A percentile compares a stretch with the other conserved stretches of the same genome.
phyloP scores from a whole-genome alignment of 2,329 filamentous ascomycete genomes.

The Pyricularia grisea region DNA sequence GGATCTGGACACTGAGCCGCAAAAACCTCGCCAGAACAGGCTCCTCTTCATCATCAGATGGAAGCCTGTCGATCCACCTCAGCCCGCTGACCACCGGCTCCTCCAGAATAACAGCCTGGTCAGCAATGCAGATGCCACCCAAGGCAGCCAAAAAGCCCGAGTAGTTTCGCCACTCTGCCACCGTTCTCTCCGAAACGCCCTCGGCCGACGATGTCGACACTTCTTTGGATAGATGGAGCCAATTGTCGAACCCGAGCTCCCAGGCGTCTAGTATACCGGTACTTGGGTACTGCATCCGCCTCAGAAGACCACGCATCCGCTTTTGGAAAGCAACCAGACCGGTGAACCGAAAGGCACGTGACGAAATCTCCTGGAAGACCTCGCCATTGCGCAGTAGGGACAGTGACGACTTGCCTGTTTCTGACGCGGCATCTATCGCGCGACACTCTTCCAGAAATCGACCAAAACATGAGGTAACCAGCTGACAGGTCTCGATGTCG shows the following conservation, averaged over 20 bases:
- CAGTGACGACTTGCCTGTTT: slow-evolving; percentile 38
- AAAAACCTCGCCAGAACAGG: slow-evolving; percentile 51
- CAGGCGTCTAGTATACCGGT: slow-evolving; percentile 59
- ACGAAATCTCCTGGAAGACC: slow-evolving; percentile 52
- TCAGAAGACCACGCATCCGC: slow-evolving; percentile 47
- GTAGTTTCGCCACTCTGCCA: slow-evolving; percentile 60
- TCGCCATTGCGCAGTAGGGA: slow-evolving; percentile 51
- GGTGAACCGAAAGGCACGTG: slow-evolving; percentile 55
- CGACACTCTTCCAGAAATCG: slow-evolving; percentile 53
- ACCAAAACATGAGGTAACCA: slow-evolving; percentile 52
- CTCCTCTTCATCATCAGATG: slow-evolving; percentile 51
- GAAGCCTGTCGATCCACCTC: slow-evolving; percentile 55
- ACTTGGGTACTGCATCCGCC: slow-evolving; percentile 52
- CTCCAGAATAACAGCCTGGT: slow-evolving; percentile 46
- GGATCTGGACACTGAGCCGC: slow-evolving; percentile 52
- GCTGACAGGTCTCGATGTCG: slow-evolving; percentile 55
- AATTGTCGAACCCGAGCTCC: slow-evolving; percentile 56
- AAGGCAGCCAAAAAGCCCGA: slow-evolving; percentile 60
- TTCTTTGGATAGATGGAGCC: slow-evolving; percentile 55
- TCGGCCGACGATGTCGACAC: slow-evolving; percentile 45
- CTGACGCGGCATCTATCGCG: slow-evolving; percentile 40
- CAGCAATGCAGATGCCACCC: slow-evolving; percentile 55
- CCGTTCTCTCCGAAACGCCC: slow-evolving; percentile 40
- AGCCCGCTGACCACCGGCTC: slow-evolving; percentile 47
- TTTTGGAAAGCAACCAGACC: slow-evolving; percentile 63